Evolutionary conservation across 371 early-diverging fungal genomes (phyloP).

Genomic region (Nosema granulosis): DNA sequence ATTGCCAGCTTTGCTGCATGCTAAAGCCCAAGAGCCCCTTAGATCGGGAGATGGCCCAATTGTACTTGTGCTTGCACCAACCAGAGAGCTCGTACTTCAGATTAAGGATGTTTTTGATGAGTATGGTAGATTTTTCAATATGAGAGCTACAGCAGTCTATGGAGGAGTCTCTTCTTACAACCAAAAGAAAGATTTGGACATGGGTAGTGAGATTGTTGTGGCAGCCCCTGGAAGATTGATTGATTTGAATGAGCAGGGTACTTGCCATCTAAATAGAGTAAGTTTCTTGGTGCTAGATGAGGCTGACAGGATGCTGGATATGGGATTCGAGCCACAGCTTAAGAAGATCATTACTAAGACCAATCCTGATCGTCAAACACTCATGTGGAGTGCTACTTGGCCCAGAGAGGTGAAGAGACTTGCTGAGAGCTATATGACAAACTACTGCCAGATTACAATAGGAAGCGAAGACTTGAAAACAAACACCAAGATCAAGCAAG

Average conservation of each 20-base stretch:
- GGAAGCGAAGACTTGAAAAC: constrained; percentile 95
- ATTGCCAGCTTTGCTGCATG: constrained; percentile 92
- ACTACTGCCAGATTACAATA: constrained; percentile 93
- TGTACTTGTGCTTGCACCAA: constrained; percentile 92
- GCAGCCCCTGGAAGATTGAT: constrained; percentile 97
- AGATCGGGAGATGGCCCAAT: constrained; percentile 92
- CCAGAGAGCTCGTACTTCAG: constrained; percentile 83
- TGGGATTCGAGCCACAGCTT: constrained; percentile 99
- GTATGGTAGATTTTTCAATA: constrained; percentile 69
- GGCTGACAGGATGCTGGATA: constrained; percentile 96
- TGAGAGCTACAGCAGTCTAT: constrained; percentile 89
- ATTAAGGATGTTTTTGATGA: constrained; percentile 65
- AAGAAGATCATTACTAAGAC: constrained; percentile 93
- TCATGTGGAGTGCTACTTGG: constrained; percentile 99
- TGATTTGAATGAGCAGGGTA: constrained; percentile 75
- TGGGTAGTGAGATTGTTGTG: constrained; percentile 91
- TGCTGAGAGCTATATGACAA: constrained; percentile 82
- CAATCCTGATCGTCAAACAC: constrained; percentile 90
- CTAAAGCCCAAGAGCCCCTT: constrained; percentile 85
- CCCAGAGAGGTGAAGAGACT: constrained; percentile 88
- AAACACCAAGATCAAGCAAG: constrained; percentile 89
- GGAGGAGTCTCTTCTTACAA: constrained; percentile 86
- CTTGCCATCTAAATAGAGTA: constrained; percentile 82
- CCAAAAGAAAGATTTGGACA: constrained; percentile 80
- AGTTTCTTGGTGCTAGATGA: constrained; percentile 95